These are phyloP conservation scores for Microbotryum silenes-acaulis DNA, from an alignment of 1,284 basidiomycete genomes.

Conservation along the genomic window DNA sequence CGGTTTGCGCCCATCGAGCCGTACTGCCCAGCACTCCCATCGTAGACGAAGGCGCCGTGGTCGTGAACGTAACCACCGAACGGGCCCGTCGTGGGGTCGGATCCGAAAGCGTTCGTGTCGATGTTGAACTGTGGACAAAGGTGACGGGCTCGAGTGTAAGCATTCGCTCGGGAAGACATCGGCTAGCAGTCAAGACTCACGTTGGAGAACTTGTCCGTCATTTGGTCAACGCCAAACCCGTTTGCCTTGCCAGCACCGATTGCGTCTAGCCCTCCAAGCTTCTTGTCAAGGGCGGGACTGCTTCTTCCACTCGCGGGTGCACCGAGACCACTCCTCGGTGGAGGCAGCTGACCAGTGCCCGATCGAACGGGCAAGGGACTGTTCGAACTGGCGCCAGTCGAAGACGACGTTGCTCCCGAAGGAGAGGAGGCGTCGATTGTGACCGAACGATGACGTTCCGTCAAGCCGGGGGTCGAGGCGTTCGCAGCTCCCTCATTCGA, in stretches of 20 bases:
- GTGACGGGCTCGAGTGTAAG: neutral
- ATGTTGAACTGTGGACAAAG: conserved; percentile 38
- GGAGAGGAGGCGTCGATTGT: conserved; percentile 7
- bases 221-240: conserved; percentile 16
- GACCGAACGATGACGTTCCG: conserved; percentile 19
- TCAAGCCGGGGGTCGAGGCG: conserved; percentile 6
- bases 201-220: conserved; percentile 31
- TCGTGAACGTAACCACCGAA: conserved; percentile 51
- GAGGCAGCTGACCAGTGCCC: conserved; percentile 7
- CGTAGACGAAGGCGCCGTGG: conserved; percentile 31
- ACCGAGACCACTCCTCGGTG: conserved; percentile 6
- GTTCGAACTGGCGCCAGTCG: conserved; percentile 6
- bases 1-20: conserved; percentile 59
- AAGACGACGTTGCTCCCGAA: conserved; percentile 7
- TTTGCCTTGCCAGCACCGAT: conserved; percentile 7
- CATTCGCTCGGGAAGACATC: neutral
- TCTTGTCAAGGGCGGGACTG: conserved; percentile 13
- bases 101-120: conserved; percentile 40
- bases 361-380: conserved; percentile 1
- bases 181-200: conserved; percentile 6
- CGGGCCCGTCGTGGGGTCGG: neutral
- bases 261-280: conserved; percentile 2
- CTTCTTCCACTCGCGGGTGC: conserved; percentile 9
- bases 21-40: conserved; percentile 15
- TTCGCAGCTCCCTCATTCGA: conserved; percentile 2